Base-by-base conservation (phyloP, 805 yeast genomes). In the Starmerella sp. region DNA sequence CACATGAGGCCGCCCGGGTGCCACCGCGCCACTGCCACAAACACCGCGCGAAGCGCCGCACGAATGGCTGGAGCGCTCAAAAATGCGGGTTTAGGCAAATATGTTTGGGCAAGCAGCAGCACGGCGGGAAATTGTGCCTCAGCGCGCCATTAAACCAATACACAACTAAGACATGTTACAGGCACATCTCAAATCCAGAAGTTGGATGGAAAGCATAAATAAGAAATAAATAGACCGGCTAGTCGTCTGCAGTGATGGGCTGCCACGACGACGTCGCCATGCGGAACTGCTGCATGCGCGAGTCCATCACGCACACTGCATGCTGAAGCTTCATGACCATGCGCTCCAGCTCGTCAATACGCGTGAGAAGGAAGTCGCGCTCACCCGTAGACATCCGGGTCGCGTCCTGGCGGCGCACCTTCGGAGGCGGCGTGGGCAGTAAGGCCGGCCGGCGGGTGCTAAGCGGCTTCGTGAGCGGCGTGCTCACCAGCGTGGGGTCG, bases 221-320 rank as follows among this genome's bases (percentile, higher is more conserved):
- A 37, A n/a, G 39, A 14, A 7, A 6, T 14, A 22, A 22, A 22
- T 37, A 37, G 35, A 8, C 11, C 17, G 15, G 17, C 22, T 44
- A 10, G 15, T 32, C 49, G 39, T 22, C 22, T 22, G 30, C 32
- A 3, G 15, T 32, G 31, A 46, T 39, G 10, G 49, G 38, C 30
- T 46, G 38, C 49, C 49, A 46, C 31, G 49, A 46, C 4, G 49
- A 46, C 28, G 49, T 34, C 15, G 49, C 49, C 51, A 48, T 36
- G 10, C 51, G 38, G 35, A 37, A 48, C 35, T 48, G 42, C 43
- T 48, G 42, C 35, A 48, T 29, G 10, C 43, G 43, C 34, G 43
- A 13, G 13, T 36, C 51, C 51, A 48, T 28, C 11, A 36, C 51
- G 28, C 43, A 36, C 5, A 36, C 35, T 4, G 42, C 43, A n/a